Percentiles rank a stretch among this genome's conserved stretches.
Conservation (phyloP, 768 basidiomycete species). For the Pholiota microspora region DNA sequence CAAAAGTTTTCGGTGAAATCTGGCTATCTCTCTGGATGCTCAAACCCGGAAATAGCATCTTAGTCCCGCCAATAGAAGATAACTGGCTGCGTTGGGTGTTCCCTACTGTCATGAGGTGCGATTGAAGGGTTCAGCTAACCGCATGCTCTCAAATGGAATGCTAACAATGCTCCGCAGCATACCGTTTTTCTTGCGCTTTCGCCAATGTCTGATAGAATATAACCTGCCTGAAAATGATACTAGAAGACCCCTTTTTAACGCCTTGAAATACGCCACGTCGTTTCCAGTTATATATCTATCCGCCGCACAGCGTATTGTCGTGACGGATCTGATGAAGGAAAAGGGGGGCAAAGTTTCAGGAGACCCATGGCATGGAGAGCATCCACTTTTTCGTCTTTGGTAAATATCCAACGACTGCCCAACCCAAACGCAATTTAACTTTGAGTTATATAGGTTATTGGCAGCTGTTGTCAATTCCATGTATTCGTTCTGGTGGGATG, state of each 20-base stretch:
- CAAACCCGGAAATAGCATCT: constrained; percentile 76
- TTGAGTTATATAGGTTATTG: constrained; percentile 57
- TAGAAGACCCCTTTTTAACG: constrained; percentile 81
- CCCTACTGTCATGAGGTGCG: constrained; percentile 85
- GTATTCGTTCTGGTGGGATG: constrained; percentile 99
- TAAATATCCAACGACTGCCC: constrained; percentile 30
- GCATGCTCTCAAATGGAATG: not conserved
- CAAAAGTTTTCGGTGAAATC: constrained; percentile 93
- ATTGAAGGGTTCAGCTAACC: not conserved
- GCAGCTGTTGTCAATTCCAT: constrained; percentile 84
- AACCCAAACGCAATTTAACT: not conserved
- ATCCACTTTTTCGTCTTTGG: constrained; percentile 84
- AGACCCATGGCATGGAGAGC: constrained; percentile 70
- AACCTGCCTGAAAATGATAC: constrained; percentile 58
- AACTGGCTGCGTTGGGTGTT: constrained; percentile 74
- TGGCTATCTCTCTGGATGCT: constrained; percentile 90
- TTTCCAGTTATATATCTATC: constrained; percentile 96
- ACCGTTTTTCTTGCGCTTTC: constrained; percentile 87
- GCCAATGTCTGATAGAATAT: constrained; percentile 93
- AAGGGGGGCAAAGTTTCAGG: constrained; percentile 42
- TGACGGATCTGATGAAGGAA: constrained; percentile 51
- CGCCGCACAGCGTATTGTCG: constrained; percentile 79
- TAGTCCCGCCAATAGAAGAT: constrained; percentile 57
- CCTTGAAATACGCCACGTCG: constrained; percentile 92
- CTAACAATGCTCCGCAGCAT: constrained; percentile 39